phyloP scores from a whole-genome alignment of 331 rosid genomes.

The Dryas integrifolia region DNA sequence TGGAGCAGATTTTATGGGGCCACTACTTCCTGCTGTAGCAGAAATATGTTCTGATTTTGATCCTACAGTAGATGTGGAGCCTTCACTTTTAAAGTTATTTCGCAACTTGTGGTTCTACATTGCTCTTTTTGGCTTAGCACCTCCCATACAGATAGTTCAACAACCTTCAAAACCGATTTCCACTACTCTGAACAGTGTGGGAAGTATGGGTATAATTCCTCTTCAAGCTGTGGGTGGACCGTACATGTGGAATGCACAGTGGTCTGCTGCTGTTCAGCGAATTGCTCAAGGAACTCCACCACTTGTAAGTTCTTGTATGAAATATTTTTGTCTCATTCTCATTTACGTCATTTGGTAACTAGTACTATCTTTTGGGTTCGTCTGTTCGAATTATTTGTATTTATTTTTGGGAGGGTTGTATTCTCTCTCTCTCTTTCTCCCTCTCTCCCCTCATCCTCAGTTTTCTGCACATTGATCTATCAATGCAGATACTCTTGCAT shows the following conservation, averaged over 20 bases:
- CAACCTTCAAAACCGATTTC: conserved; percentile 66
- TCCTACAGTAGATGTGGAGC: conserved; percentile 81
- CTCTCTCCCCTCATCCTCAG: no score
- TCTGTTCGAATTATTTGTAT: not conserved
- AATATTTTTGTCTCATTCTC: not conserved
- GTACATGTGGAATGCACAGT: conserved; percentile 84
- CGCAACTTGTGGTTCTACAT: conserved; percentile 97
- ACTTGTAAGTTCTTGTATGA: conserved; percentile 60
- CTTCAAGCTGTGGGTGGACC: conserved; percentile 97
- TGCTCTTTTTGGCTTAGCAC: conserved; percentile 97
- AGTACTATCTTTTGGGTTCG: not conserved
- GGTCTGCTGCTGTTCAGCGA: conserved; percentile 83
- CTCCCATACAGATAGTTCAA: conserved; percentile 72
- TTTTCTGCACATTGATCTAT: no score
- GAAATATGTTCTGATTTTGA: conserved; percentile 93
- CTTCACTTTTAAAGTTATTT: conserved; percentile 87
- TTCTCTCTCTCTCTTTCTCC: no score
- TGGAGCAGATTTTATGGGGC: conserved; percentile 97
- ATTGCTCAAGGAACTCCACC: conserved; percentile 99
- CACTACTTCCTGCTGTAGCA: conserved; percentile 96
- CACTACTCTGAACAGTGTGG: conserved; percentile 72
- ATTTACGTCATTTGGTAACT: not conserved
- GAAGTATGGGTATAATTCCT: conserved; percentile 74
- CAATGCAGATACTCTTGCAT: no score
- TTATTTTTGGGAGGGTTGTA: not conserved